Evolutionary conservation across 2,329 filamentous ascomycete genomes (phyloP).

Genomic region (Trichoderma aggressivum): DNA sequence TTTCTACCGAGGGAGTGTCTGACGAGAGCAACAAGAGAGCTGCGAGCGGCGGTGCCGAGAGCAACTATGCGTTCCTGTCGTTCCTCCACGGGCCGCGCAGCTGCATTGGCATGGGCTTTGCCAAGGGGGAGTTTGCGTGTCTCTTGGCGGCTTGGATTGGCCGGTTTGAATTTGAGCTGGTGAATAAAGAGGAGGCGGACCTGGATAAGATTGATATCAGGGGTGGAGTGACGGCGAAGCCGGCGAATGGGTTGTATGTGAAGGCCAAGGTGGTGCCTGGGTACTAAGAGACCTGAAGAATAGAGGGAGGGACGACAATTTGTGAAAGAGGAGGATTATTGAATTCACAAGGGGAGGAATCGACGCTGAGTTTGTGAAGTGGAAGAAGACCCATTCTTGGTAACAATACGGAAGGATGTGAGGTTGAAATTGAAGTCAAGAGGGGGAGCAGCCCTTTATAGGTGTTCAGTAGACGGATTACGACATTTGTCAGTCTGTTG

Average conservation of each 20-base stretch:
- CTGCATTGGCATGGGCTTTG: conserved; percentile 81
- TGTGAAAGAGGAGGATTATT: background rate
- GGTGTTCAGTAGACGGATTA: background rate
- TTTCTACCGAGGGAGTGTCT: conserved; percentile 38
- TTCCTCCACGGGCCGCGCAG: conserved; percentile 83
- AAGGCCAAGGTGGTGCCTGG: conserved; percentile 63
- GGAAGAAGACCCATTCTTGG: background rate
- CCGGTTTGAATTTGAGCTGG: conserved; percentile 62
- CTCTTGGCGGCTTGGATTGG: conserved; percentile 75
- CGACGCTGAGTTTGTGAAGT: background rate
- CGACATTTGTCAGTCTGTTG: background rate
- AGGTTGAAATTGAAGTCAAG: background rate
- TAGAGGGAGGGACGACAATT: background rate
- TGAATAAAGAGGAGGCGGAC: conserved; percentile 59
- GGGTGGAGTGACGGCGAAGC: conserved; percentile 67
- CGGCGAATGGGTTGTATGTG: conserved; percentile 68
- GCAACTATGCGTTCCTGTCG: conserved; percentile 74
- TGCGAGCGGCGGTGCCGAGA: conserved; percentile 67
- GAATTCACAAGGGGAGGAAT: background rate
- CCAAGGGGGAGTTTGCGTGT: conserved; percentile 80
- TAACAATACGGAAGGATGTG: background rate
- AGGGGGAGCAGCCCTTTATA: background rate
- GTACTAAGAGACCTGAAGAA: conserved; percentile 39
- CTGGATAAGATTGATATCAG: conserved; percentile 65
- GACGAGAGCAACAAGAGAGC: conserved; percentile 36